Percentiles rank a stretch among this genome's conserved stretches.
Conservation (phyloP, 1,284 basidiomycete species). For the Moesziomyces globuligerus region DNA sequence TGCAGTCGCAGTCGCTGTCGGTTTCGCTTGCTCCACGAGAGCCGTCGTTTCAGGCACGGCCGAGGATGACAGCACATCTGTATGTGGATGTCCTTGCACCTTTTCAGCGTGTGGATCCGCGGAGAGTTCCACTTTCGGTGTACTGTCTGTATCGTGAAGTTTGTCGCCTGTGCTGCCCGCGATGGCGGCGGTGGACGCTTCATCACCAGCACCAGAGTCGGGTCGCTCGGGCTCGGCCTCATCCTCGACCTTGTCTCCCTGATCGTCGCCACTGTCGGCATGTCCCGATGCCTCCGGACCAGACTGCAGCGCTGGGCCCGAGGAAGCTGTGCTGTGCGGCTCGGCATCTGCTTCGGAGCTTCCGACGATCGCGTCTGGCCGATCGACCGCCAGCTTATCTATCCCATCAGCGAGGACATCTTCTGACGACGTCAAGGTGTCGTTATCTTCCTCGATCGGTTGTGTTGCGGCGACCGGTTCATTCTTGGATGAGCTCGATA, state of each 20-base stretch:
- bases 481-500: too few species aligned
- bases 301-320: background rate
- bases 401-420: background rate
- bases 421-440: background rate
- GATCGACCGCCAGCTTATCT: background rate
- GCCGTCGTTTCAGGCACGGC: background rate
- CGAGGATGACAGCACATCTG: background rate
- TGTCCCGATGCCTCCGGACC: background rate
- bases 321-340: background rate
- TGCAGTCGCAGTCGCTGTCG: background rate
- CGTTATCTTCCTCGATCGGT: background rate
- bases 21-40: background rate
- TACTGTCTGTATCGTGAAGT: background rate
- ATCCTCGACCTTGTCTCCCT: background rate
- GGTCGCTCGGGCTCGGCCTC: too few species aligned
- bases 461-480: too few species aligned
- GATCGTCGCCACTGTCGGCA: background rate
- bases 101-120: background rate
- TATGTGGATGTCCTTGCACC: background rate
- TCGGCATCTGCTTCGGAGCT: background rate
- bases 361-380: background rate
- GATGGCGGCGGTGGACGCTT: background rate
- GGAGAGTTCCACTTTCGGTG: background rate
- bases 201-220: too few species aligned
- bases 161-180: background rate